Base-by-base conservation (phyloP, 768 basidiomycete genomes). In the Harrya chromipes region DNA sequence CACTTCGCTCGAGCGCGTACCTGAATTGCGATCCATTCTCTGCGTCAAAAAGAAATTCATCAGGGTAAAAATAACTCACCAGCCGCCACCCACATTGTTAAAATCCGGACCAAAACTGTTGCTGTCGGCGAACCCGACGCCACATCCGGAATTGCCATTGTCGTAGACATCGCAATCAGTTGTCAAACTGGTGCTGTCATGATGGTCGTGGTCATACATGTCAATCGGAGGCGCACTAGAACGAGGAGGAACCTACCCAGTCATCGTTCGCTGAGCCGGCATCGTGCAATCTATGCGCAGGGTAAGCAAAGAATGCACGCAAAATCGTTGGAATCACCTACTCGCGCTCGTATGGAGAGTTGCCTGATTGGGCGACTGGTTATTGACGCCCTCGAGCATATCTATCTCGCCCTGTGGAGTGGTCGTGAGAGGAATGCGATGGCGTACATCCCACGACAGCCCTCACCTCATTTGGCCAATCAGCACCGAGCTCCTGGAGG, bases 381-480 rank as follows among this genome's bases (percentile, higher is more conserved):
- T 42, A 35, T 72, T 72, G 45, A 72, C 54, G 10, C 70, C 71
- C 34, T 71, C 70, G 10, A 71, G 19, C 7, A 70, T 70, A 43
- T 71, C 69, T 17, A 69, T 33, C 47, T 69, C 67, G 17, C 67
- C 66, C 65, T 67, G 16, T 33, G 14, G 33, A 7, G 33, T 33
- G 2, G 4, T 33, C 6, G 14, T 33, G 33, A 33, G 20, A 35
- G 5, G 6, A 11, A 33, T 40, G 10, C 17, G 16, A 24, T 39
- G 40, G 35, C 14, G 4, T 2, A 19, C 17, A n/a, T 17, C 3
- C 13, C 3, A 34, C 17, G 27, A 4, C 17, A 21, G 5, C 16
- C 8, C 4, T 4, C 36, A 65, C 62, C 46, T 58, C 57, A 2
- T 66, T 40, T 0, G 64, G 64, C 65, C 67, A 67, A 39, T 67